Evolutionary conservation across 2,329 filamentous ascomycete species (phyloP).

Genomic region (Aureobasidium sp.): DNA sequence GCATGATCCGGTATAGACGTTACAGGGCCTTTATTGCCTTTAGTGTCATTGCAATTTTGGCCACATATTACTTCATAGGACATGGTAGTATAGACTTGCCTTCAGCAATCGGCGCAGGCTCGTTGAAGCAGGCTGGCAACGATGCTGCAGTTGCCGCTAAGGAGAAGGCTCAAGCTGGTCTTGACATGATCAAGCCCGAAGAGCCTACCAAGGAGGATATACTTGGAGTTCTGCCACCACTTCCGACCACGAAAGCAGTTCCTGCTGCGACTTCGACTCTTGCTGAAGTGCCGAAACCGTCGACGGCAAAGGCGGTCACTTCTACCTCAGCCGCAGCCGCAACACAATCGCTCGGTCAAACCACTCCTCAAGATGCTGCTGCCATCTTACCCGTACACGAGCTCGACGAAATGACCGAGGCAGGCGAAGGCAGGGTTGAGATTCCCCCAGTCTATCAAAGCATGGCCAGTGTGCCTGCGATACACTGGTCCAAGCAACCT

Average conservation of each 20-base stretch:
- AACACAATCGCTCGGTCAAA: background rate
- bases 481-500: slow-evolving; percentile 56
- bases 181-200: background rate
- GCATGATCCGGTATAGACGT: slow-evolving; percentile 49
- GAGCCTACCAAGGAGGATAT: background rate
- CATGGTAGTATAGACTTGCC: slow-evolving; percentile 10
- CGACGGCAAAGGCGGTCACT: background rate
- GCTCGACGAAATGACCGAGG: slow-evolving; percentile 1
- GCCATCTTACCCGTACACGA: background rate
- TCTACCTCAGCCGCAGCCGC: background rate
- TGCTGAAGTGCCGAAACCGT: background rate
- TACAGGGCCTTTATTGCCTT: slow-evolving; percentile 53
- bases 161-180: slow-evolving; percentile 2
- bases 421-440: slow-evolving; percentile 25
- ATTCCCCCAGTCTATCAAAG: slow-evolving; percentile 17
- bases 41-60: slow-evolving; percentile 46
- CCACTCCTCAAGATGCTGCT: background rate
- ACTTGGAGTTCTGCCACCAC: background rate
- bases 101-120: slow-evolving; percentile 13
- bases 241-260: background rate
- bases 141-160: background rate
- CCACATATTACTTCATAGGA: slow-evolving; percentile 42
- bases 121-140: slow-evolving; percentile 9
- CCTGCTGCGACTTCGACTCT: background rate
- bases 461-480: background rate